Evolutionary conservation across 306 rosid species (phyloP), one percentile per base, ranked within the genome.

Genomic region (Astragalus glycyphyllos): DNA sequence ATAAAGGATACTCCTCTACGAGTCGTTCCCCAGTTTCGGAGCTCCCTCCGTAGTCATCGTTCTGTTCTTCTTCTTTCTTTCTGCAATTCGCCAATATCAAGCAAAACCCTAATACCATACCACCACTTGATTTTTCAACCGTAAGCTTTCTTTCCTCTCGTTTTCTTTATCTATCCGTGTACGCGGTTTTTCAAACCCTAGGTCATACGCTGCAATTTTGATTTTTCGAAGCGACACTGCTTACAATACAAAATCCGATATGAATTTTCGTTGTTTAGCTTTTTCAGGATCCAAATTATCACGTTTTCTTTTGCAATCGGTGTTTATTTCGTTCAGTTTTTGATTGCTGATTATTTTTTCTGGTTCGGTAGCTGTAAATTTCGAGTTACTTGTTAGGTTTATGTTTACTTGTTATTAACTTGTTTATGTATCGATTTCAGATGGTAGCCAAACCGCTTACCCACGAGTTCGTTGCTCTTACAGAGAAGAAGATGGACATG

Each of bases 401-500:
- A 15, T 51, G 9, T 20, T 8, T 53, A 20, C 31, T 50, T 56
- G n/a, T 35, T 12, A 4, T 42, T 37, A 48, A 34, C 50, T 53
- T 15, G 26, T 47, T 0, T 63, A 45, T 58, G 10, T 55, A 14
- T 26, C 69, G 15, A 10, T 59, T 1, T 17, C 77, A 89, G 92
- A 95, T 95, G 99, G 92, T 83, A 48, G 68, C 92, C 4, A 91
- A 91, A 76, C 96, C 97, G 32, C 88, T 86, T 64, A 81, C 90
- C 17, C 83, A 86, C 0, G 84, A 87, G 75, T 83, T 94, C 1
- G 85, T 95, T 77, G 99, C 97, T 7, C 84, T 91, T 26, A 91
- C 99, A 4, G 99, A 91, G 88, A 91, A 95, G 92, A 95, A 95
- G 84, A 87, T 95, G 97, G 96, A 89, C 81, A 95, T 95, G 99